These are phyloP conservation scores for Anthoceros angustus DNA, from an alignment of 225 moss, liverwort and hornwort genomes.

Conservation along the genomic window DNA sequence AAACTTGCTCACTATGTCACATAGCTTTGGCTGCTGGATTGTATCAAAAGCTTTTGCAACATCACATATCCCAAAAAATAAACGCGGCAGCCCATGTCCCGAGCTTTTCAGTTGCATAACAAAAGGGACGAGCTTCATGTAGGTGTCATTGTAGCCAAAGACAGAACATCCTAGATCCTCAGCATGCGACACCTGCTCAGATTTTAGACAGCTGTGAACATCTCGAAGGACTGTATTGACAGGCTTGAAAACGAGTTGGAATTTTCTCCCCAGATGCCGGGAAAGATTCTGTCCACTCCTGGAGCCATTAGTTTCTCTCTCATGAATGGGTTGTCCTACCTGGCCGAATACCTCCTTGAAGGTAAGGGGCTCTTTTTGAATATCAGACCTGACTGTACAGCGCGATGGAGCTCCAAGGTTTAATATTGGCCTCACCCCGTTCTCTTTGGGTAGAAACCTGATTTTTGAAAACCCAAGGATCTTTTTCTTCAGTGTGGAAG, in stretches of 20 bases:
- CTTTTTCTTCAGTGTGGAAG: slow-evolving; percentile 42
- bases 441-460: slow-evolving; percentile 67
- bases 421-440: slow-evolving; percentile 74
- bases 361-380: slow-evolving; percentile 11
- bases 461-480: slow-evolving; percentile 66
- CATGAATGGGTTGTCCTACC: slow-evolving; percentile 7
- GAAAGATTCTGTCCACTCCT: not conserved
- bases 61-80: slow-evolving; percentile 92
- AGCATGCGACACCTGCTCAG: slow-evolving; percentile 56
- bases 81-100: slow-evolving; percentile 43
- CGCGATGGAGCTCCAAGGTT: slow-evolving; percentile 71
- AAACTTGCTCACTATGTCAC: slow-evolving; percentile 49
- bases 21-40: slow-evolving; percentile 77
- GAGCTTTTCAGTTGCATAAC: slow-evolving; percentile 59
- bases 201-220: slow-evolving; percentile 67
- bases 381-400: slow-evolving; percentile 36
- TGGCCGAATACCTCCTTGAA: slow-evolving; percentile 12
- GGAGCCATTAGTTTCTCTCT: not conserved
- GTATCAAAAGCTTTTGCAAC: slow-evolving; percentile 89
- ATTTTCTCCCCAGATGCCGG: not conserved
- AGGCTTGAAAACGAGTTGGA: slow-evolving; percentile 44
- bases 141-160: slow-evolving; percentile 74
- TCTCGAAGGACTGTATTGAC: slow-evolving; percentile 70
- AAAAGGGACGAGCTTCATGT: slow-evolving; percentile 69
- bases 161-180: slow-evolving; percentile 81